Percentiles rank a stretch among this genome's conserved stretches.
These are phyloP conservation scores for Balansia obtecta DNA, from an alignment of 2,329 filamentous ascomycete species.

Conservation along the genomic window DNA sequence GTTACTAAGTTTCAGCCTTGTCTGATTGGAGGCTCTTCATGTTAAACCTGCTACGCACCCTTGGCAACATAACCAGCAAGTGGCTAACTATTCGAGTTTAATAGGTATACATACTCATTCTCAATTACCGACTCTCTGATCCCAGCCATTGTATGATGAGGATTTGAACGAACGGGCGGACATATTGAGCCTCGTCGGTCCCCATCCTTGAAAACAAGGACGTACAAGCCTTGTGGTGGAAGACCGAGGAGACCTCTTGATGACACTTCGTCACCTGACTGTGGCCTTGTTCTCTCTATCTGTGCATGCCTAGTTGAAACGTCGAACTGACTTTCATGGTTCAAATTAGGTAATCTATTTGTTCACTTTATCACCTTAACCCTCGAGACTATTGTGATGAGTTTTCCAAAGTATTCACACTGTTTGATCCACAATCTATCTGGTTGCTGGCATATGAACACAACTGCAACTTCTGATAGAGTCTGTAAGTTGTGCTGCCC, in stretches of 20 bases:
- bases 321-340: conserved; percentile 16
- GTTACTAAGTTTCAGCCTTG: conserved; percentile 53
- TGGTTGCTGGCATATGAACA: conserved; percentile 38
- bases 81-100: conserved; percentile 24
- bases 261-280: conserved; percentile 56
- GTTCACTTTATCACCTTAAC: conserved; percentile 9
- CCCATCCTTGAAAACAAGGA: conserved; percentile 39
- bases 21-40: conserved; percentile 38
- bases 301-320: conserved; percentile 7
- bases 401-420: conserved; percentile 42
- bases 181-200: conserved; percentile 43
- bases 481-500: conserved; percentile 15
- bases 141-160: conserved; percentile 40
- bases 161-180: conserved; percentile 59
- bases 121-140: conserved; percentile 1
- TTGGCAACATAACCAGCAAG: background rate
- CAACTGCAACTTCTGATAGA: conserved; percentile 40
- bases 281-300: conserved; percentile 18
- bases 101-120: conserved; percentile 27
- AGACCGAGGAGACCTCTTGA: conserved; percentile 42
- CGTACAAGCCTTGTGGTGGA: conserved; percentile 50
- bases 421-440: conserved; percentile 37
- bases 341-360: conserved; percentile 21
- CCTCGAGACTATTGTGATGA: conserved; percentile 30
- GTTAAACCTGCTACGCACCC: conserved; percentile 10